Percentiles rank a stretch among this genome's conserved stretches.
Evolutionary conservation across 2,329 filamentous ascomycete species (phyloP).

Genomic region (Scortechinia acanthostroma): DNA sequence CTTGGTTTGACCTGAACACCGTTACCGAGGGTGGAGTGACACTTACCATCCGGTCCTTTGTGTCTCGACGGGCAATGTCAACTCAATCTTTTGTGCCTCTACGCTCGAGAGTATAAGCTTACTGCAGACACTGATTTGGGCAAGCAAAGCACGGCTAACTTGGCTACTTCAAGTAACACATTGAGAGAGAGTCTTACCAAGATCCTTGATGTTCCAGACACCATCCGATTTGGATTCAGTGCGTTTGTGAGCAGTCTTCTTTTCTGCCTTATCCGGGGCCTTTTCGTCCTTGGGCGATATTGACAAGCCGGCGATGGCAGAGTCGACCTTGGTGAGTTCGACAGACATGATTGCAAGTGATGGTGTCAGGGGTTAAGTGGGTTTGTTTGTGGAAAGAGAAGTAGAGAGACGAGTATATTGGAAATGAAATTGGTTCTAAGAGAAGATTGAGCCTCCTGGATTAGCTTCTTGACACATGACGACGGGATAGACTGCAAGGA

Average conservation of each 20-base stretch:
- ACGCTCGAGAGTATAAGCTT: not conserved
- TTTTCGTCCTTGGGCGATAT: not conserved
- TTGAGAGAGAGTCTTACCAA: not conserved
- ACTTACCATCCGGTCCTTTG: slow-evolving; percentile 1
- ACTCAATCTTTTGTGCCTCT: slow-evolving; percentile 2
- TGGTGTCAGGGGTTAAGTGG: not conserved
- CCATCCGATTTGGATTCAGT: not conserved
- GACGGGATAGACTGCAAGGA: too few species aligned
- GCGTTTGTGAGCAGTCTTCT: not conserved
- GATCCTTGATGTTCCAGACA: slow-evolving; percentile 1
- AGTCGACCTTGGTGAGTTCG: not conserved
- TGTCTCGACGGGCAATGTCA: not conserved
- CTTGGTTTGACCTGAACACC: not conserved
- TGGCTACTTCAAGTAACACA: too few species aligned
- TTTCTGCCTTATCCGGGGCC: not conserved
- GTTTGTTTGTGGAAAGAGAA: not conserved
- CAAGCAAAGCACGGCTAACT: not conserved
- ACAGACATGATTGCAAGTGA: not conserved
- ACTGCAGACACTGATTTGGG: not conserved
- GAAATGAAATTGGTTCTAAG: too few species aligned
- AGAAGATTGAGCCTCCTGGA: too few species aligned
- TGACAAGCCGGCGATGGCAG: not conserved
- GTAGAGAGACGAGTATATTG: too few species aligned
- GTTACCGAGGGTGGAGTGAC: not conserved
- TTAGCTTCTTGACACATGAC: too few species aligned